Percentiles rank a stretch among this genome's conserved stretches.
Conservation (phyloP, 148 eudicot genomes). For the Nepenthes gracilis region DNA sequence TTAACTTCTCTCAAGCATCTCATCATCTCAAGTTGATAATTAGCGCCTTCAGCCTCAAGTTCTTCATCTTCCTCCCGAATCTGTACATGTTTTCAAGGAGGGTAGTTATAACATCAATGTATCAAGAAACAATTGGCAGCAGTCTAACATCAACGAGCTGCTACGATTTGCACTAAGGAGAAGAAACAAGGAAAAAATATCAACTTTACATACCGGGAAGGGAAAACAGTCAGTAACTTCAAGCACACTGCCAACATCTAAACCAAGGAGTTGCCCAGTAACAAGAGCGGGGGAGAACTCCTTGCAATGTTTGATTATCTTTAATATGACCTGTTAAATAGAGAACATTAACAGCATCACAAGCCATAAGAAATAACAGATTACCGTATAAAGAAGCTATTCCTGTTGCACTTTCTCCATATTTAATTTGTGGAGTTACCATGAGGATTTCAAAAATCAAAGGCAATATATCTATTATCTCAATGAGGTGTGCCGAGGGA, state of each 20-base stretch:
- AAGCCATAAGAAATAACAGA: neutral
- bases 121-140: neutral
- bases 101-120: neutral
- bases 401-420: too few relatives aligned
- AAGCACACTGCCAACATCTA: constrained; percentile 97
- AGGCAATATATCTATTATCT: too few relatives aligned
- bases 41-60: constrained; percentile 96
- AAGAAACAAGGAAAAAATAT: neutral
- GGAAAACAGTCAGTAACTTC: constrained; percentile 98
- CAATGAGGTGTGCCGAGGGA: too few relatives aligned
- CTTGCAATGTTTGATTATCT: constrained; percentile 93
- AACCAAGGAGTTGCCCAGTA: constrained; percentile 93
- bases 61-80: constrained; percentile 93
- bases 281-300: constrained; percentile 90
- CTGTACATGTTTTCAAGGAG: constrained; percentile 16
- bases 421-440: too few relatives aligned
- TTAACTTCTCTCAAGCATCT: constrained; percentile 98
- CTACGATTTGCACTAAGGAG: neutral
- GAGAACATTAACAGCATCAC: neutral
- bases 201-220: constrained; percentile 60
- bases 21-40: constrained; percentile 99
- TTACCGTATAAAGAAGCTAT: too few relatives aligned
- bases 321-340: constrained; percentile 58
- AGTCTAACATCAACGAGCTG: neutral
- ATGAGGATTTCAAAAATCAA: too few relatives aligned